A percentile compares a stretch with the other conserved stretches of the same genome.
Conservation (phyloP, 768 basidiomycete genomes). For the Termitomyces sp. region DNA sequence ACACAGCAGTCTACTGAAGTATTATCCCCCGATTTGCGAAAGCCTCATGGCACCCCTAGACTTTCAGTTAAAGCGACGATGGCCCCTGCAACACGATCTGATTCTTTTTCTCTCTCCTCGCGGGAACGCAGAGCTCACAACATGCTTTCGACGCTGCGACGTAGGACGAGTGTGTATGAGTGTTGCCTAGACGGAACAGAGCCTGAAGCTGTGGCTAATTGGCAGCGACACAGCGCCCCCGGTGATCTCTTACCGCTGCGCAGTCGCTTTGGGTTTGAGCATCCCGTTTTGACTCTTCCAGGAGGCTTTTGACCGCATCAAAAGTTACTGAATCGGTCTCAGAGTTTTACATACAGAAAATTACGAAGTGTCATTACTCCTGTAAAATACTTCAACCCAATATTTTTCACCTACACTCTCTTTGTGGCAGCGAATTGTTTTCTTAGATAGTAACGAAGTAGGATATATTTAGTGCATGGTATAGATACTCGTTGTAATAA, state of each 20-base stretch:
- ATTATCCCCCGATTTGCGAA: slow-evolving; percentile 30
- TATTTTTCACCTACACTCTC: slow-evolving; percentile 1
- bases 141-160: slow-evolving; percentile 61
- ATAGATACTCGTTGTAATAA: background rate
- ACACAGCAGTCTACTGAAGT: slow-evolving; percentile 16
- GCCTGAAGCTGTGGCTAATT: slow-evolving; percentile 22
- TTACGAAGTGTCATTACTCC: background rate
- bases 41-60: slow-evolving; percentile 20
- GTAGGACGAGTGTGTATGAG: slow-evolving; percentile 44
- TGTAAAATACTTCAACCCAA: background rate
- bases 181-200: slow-evolving; percentile 8
- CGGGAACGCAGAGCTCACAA: slow-evolving; percentile 53
- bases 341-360: background rate
- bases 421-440: background rate
- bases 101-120: slow-evolving; percentile 43
- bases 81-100: slow-evolving; percentile 34
- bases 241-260: slow-evolving; percentile 46
- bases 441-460: background rate
- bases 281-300: slow-evolving; percentile 50
- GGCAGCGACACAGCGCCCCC: slow-evolving; percentile 57
- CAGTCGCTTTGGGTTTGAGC: slow-evolving; percentile 50
- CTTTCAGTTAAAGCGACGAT: slow-evolving; percentile 16
- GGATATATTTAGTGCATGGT: slow-evolving; percentile 9
- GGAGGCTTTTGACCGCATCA: slow-evolving; percentile 38
- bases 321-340: slow-evolving; percentile 19